Evolutionary conservation across 495 filamentous ascomycete species (phyloP).

Genomic region (Corynascus novoguineensis): DNA sequence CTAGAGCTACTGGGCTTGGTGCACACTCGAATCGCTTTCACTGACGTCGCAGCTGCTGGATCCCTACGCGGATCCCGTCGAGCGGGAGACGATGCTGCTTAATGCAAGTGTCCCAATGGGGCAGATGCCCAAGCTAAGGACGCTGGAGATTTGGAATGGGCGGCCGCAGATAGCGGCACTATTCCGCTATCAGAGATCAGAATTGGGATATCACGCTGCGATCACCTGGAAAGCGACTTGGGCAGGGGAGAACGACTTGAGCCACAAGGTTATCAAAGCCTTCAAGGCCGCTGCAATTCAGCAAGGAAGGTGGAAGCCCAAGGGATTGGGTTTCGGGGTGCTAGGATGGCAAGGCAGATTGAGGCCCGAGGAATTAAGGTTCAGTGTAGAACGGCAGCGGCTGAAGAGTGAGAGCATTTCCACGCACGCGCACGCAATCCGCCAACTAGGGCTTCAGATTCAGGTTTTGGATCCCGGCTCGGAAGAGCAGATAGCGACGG

Average conservation of each 20-base stretch:
- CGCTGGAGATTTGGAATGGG: neutral
- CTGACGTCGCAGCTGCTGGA: neutral
- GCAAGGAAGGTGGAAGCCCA: neutral
- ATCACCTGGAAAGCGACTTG: neutral
- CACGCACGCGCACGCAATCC: neutral
- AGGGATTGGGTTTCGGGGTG: neutral
- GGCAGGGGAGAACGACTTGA: neutral
- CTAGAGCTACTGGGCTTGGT: neutral
- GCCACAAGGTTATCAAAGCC: neutral
- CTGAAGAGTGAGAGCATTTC: neutral
- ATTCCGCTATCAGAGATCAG: neutral
- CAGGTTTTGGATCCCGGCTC: neutral
- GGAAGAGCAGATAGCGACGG: neutral
- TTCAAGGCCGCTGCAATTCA: neutral
- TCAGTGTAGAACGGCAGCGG: too few relatives aligned
- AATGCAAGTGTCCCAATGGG: neutral
- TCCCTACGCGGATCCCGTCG: too few relatives aligned
- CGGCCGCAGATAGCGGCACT: neutral
- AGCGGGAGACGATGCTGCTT: neutral
- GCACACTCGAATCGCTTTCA: neutral
- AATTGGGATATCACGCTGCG: neutral
- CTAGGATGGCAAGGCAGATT: too few relatives aligned
- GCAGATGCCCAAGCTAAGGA: neutral
- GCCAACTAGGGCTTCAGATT: neutral
- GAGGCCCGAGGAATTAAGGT: too few relatives aligned